Base-by-base conservation (phyloP, 208 protist species). In the Acanthamoeba castellanii region DNA sequence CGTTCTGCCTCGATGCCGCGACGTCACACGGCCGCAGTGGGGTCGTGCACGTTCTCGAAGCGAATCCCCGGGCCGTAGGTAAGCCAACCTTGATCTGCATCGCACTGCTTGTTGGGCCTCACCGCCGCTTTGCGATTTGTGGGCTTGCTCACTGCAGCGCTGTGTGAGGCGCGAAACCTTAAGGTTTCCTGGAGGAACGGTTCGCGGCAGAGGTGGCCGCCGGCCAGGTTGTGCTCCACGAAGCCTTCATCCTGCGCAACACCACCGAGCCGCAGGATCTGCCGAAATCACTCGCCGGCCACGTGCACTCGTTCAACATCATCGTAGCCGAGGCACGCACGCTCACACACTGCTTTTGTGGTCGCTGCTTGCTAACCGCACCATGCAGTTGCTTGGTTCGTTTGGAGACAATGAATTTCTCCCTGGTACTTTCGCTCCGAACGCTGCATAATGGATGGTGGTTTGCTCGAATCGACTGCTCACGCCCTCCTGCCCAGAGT, bases 321-420 rank as follows among this genome's bases (percentile, higher is more conserved):
- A 74, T 74, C 32, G 66, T 74, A 0, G 66, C 66, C 66, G 66
- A 74, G 66, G 37, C 37, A 42, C 37, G 37, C n/a, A n/a, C 37
- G 37, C 37, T 42, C 37, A 42, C 37, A 42, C 37, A 42, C 37
- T 42, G 37, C 37, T 1, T 42, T 42, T 42, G 37, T 42, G 37
- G 37, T 42, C 37, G 37, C 37, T 42, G 37, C 37, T 42, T 42
- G 1, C 37, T 42, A 42, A 42, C 37, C 37, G 37, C 37, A 42
- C 37, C 3, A 42, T 42, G 37, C 37, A 42, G 37, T 27, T 74
- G 66, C 66, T 74, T 4, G 66, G 66, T 16, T 74, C 66, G 22
- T 74, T 74, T 74, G 66, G 66, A 18, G 66, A 74, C 32, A 74
- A 74, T 27, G 66, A 74, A 5, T 74, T 74, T 30, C 27, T 74